Base-by-base conservation (phyloP, 495 filamentous ascomycete species). In the Daldinia decipiens region DNA sequence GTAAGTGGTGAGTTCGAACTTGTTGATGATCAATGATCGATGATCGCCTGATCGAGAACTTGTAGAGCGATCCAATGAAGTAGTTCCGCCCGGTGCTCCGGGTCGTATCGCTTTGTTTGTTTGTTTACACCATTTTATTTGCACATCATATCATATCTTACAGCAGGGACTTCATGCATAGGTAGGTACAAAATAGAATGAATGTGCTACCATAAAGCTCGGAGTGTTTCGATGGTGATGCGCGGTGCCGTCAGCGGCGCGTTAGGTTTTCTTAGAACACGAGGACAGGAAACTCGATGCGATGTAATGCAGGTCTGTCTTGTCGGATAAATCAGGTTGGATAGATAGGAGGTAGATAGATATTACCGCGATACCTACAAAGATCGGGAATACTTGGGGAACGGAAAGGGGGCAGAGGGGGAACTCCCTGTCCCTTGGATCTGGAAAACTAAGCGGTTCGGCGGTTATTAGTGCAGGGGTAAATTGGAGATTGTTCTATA, bases 1-100 rank as follows among this genome's bases (percentile, higher is more conserved):
- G 82, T 85, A 13, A 93, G 92, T 76, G 82, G 84, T 34, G 78
- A 76, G 64, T 96, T 98, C 81, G 86, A 75, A 24, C 68, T 86
- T 8, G 51, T 78, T 0, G 67, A 36, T 58, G 39, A 36, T 36
- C 34, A 36, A 36, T 12, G 26, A 39, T 29, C 8, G 4, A 47
- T 4, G 45, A 40, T 40, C 15, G 39, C 15, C 39, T 19, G 43
- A 47, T 47, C 19, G 43, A 47, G 43, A 24, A 21, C 9, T 9
- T 12, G 43, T 24, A 19, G 19, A 19, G 19, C 19, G 19, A 13
- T 13, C 43, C 43, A 24, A 24, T 24, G 21, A 21, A 21, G 19
- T 24, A 19, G 43, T 13, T 47, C 43, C 9, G 17, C 43, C 43
- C 43, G 3, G 9, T 21, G 43, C 43, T 47, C 43, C 19, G 43